Evolutionary conservation across 768 basidiomycete species (phyloP).

Genomic region (Xerocomus potaroensis): DNA sequence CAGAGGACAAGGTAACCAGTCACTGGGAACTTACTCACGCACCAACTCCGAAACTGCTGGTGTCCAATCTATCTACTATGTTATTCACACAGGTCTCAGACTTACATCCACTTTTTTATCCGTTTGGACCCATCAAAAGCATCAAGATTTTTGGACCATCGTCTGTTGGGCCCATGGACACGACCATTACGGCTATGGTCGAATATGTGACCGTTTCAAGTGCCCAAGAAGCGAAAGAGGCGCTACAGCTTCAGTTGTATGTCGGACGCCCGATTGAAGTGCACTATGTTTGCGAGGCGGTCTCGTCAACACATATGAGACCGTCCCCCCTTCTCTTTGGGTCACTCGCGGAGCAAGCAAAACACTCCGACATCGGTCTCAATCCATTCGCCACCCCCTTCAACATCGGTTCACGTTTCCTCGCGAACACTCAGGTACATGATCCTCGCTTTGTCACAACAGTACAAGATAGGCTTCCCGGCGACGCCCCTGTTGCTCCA

Average conservation of each 20-base stretch:
- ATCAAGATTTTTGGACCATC: slow-evolving; percentile 45
- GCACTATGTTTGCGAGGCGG: slow-evolving; percentile 31
- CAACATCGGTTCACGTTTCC: slow-evolving; percentile 14
- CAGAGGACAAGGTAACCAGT: slow-evolving; percentile 30
- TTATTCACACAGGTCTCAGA: slow-evolving; percentile 66
- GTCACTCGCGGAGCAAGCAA: slow-evolving; percentile 9
- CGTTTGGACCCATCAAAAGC: slow-evolving; percentile 65
- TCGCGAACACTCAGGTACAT: slow-evolving; percentile 1
- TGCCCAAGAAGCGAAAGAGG: slow-evolving; percentile 62
- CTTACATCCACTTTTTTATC: slow-evolving; percentile 67
- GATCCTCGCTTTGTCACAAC: slow-evolving; percentile 4
- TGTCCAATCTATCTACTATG: slow-evolving; percentile 60
- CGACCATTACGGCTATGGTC: slow-evolving; percentile 55
- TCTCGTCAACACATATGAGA: slow-evolving; percentile 1
- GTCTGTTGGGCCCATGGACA: slow-evolving; percentile 31
- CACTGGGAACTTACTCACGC: slow-evolving; percentile 32
- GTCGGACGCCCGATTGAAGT: slow-evolving; percentile 41
- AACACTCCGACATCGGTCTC: slow-evolving; percentile 21
- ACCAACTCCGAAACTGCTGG: slow-evolving; percentile 52
- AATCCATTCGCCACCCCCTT: slow-evolving; percentile 34
- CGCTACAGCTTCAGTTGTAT: slow-evolving; percentile 61
- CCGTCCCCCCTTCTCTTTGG: slow-evolving; percentile 9
- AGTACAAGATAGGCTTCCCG: slow-evolving; percentile 15
- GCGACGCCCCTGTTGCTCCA: slow-evolving; percentile 24
- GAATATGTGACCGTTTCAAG: slow-evolving; percentile 52